Base-by-base conservation (phyloP, 257 asterid genomes). In the Fraxinus americana region DNA sequence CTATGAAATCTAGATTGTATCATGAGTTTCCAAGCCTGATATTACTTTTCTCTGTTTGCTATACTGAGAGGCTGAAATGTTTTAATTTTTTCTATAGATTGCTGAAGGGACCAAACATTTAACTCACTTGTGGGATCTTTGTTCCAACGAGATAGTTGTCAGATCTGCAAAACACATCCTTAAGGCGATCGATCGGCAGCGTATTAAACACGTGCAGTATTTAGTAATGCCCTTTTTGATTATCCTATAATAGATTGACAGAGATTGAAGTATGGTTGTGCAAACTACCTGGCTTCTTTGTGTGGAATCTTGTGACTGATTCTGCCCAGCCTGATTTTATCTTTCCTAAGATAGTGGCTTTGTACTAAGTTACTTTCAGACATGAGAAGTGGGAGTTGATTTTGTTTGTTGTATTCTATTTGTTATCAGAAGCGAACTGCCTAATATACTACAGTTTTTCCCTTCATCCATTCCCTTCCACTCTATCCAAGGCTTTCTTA, bases 111-210 rank as follows among this genome's bases (percentile, higher is more conserved):
- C 92, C 76, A 86, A 83, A 75, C 89, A 89, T 71, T 87, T 94
- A 91, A 96, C 97, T 78, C 97, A 94, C 83, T 80, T 94, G 61
- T 90, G 97, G 98, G 97, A 92, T 77, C 92, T 94, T 75, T 91
- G 97, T 81, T 88, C 89, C 85, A 92, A 81, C 78, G 98, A 94
- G 86, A 91, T 94, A 61, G 87, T 90, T 76, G 93, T 91, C 79
- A 89, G 98, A 87, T 92, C 96, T 76, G 97, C 97, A 32, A 94
- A 94, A 88, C 98, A 92, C 79, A 84, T 92, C 43, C 75, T 92
- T 83, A 94, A 90, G 97, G 98, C 92, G 88, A 88, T 77, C 92
- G 88, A 88, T 77, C 65, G 7, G 36, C 76, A 72, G 35, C 59
- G 73, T 57, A 10, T 84, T 59, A 43, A 71, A 59, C 68, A 72